Conservation (phyloP, 495 filamentous ascomycete species). For the Tricharina praecox region DNA sequence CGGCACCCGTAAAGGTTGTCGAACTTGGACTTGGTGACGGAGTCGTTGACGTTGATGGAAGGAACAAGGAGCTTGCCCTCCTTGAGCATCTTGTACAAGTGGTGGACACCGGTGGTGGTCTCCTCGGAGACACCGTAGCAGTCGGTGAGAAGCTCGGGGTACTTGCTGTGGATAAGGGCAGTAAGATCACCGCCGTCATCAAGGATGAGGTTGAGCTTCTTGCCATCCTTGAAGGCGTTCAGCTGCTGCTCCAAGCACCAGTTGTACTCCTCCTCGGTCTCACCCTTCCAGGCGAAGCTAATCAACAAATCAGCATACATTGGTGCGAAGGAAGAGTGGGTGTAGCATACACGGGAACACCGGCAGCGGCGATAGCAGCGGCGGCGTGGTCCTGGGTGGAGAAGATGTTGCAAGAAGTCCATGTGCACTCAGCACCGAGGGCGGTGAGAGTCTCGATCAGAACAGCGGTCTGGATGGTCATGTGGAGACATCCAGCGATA, state of each 20-base stretch:
- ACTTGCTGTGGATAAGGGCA: constrained; percentile 89
- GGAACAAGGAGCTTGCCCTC: constrained; percentile 75
- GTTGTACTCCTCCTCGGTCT: constrained; percentile 99
- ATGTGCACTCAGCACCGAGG: constrained; percentile 95
- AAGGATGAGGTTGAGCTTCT: constrained; percentile 94
- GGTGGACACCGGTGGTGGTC: constrained; percentile 98
- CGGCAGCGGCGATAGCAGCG: constrained; percentile 83
- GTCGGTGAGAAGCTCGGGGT: constrained; percentile 89
- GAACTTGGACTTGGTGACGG: constrained; percentile 99
- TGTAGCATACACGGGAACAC: constrained; percentile 67
- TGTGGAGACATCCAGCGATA: constrained; percentile 96
- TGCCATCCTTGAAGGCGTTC: constrained; percentile 83
- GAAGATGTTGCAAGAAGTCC: constrained; percentile 98
- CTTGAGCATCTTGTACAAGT: constrained; percentile 97
- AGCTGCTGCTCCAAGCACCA: constrained; percentile 99
- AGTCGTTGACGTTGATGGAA: constrained; percentile 98
- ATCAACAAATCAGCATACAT: constrained; percentile 8
- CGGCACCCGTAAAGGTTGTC: constrained; percentile 99
- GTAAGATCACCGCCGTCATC: constrained; percentile 98
- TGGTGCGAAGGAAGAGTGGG: neutral
- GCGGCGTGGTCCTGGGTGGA: constrained; percentile 97
- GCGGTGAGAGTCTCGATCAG: constrained; percentile 90
- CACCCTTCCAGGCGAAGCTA: constrained; percentile 97
- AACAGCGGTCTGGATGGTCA: constrained; percentile 99
- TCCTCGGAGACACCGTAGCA: constrained; percentile 98